phyloP scores from a whole-genome alignment of 306 rosid species.

The Fragaria nilgerrensis region DNA sequence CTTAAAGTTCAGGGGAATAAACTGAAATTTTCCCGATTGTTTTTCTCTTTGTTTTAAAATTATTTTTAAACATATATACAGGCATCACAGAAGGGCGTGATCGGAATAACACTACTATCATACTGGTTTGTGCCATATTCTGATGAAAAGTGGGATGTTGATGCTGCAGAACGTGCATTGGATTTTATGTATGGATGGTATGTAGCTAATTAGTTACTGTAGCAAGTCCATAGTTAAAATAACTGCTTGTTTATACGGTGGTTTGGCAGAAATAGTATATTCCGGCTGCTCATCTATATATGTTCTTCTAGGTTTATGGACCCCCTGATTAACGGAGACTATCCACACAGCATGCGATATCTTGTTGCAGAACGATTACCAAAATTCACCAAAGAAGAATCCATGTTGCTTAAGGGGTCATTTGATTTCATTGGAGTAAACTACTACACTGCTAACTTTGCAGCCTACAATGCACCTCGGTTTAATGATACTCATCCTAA shows the following conservation, averaged over 20 bases:
- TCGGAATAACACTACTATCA: constrained; percentile 44
- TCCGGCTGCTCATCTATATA: background rate
- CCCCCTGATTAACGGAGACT: constrained; percentile 54
- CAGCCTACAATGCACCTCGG: constrained; percentile 22
- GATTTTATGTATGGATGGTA: constrained; percentile 76
- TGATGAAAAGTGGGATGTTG: background rate
- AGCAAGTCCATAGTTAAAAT: background rate
- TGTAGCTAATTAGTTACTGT: background rate
- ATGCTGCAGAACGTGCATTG: constrained; percentile 44
- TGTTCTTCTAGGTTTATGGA: constrained; percentile 47
- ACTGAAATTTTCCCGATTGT: no score
- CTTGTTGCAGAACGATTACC: constrained; percentile 54
- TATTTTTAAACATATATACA: background rate
- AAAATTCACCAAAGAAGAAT: constrained; percentile 45
- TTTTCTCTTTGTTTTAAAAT: background rate
- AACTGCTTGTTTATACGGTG: no score
- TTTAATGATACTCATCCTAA: background rate
- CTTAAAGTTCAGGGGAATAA: no score
- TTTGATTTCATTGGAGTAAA: constrained; percentile 63
- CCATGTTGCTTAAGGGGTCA: constrained; percentile 45
- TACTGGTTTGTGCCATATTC: constrained; percentile 50
- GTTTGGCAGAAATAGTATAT: background rate
- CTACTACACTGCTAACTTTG: constrained; percentile 47
- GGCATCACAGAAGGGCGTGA: constrained; percentile 57
- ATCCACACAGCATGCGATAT: constrained; percentile 56